Evolutionary conservation across 2,329 filamentous ascomycete genomes (phyloP), one percentile per base, ranked within the genome.

Genomic region (Colletotrichum plurivorum): DNA sequence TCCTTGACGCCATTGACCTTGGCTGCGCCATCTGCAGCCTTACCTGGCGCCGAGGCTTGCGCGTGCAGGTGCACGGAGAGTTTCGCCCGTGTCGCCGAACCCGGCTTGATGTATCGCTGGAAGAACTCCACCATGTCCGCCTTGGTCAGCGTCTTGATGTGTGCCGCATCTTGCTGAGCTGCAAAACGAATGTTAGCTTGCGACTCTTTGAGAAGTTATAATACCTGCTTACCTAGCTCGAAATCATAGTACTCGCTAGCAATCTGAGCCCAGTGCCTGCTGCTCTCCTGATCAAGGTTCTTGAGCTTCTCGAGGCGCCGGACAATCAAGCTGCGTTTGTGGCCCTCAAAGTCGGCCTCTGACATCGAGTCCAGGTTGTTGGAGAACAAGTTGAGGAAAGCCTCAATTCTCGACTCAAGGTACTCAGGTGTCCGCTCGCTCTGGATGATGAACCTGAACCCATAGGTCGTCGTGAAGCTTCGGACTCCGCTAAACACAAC

Each of bases 371-470:
- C 84, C 25, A 98, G 80, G 3, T 84, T 90, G 51, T 88, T 83
- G 20, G 87, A 88, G 71, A 94, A 94, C 15, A 85, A 84, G 25
- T 84, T 84, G 48, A 99, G 81, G 85, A 98, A 98, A 2, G 90
- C 87, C 75, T 98, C 94, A 71, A 98, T 97, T 20, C 96, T 90
- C 5, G 89, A 88, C 77, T 98, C 95, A 2, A 99, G 84, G 76
- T 97, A 98, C 49, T 91, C 86, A 0, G 93, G 92, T 2, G 92
- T 90, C 77, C 92, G 92, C 81, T 99, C 95, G 77, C 94, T 97
- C 83, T 99, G 96, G 36, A 99, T 94, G 71, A 98, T 88, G 72
- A 99, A 92, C 6, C 95, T 89, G 80, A 96, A 96, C 1, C 93
- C 94, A 75, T 94, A 92, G 0, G 92, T 95, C 0, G 93, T 94